Conservation (phyloP, 805 yeast genomes). For the Tetrapisispora iriomotensis region DNA sequence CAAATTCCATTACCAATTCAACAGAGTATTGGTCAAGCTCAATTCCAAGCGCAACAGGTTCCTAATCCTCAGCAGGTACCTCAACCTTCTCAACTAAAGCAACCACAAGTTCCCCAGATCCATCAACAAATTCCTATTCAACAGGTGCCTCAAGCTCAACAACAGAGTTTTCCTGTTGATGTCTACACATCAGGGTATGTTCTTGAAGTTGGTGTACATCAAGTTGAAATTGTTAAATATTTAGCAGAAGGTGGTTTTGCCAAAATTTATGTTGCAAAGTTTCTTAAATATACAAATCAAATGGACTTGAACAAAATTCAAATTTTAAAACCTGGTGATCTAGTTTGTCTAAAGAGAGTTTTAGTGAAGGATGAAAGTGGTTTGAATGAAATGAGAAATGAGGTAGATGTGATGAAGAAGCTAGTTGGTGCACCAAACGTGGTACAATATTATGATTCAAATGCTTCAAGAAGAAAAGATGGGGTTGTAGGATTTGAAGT, state of each 20-base stretch:
- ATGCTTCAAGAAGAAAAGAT: conserved; percentile 46
- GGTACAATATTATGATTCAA: conserved; percentile 65
- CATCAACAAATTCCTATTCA: neutral
- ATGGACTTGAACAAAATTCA: conserved; percentile 8
- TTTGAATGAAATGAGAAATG: conserved; percentile 53
- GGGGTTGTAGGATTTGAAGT: conserved; percentile 62
- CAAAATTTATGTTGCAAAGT: conserved; percentile 58
- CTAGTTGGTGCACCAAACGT: conserved; percentile 47
- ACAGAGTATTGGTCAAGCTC: too few species aligned
- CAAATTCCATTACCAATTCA: too few species aligned
- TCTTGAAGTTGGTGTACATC: conserved; percentile 54
- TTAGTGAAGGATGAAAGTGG: conserved; percentile 64
- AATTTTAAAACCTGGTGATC: conserved; percentile 35
- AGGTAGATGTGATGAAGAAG: conserved; percentile 70
- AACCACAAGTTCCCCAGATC: conserved; percentile 6
- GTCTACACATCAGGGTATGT: conserved; percentile 35
- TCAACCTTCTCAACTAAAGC: conserved; percentile 13
- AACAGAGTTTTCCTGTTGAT: conserved; percentile 5
- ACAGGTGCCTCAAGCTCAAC: neutral
- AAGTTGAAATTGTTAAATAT: conserved; percentile 43
- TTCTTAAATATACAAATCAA: conserved; percentile 26
- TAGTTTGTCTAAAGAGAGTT: conserved; percentile 66
- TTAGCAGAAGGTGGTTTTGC: conserved; percentile 75
- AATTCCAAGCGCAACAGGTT: neutral
- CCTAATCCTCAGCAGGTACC: neutral